phyloP scores from a whole-genome alignment of 805 yeast genomes.

The Lipomyces kockii region DNA sequence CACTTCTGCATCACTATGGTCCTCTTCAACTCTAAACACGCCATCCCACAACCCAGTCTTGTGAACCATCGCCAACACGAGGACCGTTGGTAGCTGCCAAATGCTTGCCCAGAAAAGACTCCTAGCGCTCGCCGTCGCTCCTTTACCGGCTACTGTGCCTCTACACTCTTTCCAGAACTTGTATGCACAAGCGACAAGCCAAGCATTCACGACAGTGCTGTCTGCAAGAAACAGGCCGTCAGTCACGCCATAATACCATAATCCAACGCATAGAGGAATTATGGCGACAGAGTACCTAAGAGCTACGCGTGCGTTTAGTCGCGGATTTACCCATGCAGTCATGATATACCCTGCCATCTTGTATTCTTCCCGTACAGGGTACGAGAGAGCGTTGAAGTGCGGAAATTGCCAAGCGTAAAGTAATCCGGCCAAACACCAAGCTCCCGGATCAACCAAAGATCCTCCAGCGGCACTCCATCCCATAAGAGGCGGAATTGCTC shows the following conservation, averaged over 20 bases:
- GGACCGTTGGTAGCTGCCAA: constrained; percentile 87
- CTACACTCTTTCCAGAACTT: constrained; percentile 80
- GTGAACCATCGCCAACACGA: constrained; percentile 90
- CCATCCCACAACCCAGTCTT: constrained; percentile 95
- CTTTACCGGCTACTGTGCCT: constrained; percentile 15
- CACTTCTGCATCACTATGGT: neutral
- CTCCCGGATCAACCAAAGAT: constrained; percentile 63
- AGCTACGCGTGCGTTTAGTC: constrained; percentile 89
- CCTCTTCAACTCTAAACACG: constrained; percentile 45
- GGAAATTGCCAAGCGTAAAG: constrained; percentile 99
- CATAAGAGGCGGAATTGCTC: constrained; percentile 98
- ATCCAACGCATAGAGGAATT: constrained; percentile 90
- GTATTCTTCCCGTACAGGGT: constrained; percentile 85
- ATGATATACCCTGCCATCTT: constrained; percentile 94
- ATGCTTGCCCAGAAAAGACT: constrained; percentile 93
- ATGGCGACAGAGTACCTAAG: constrained; percentile 85
- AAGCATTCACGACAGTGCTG: constrained; percentile 78
- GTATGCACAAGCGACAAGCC: constrained; percentile 81
- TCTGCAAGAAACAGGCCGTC: constrained; percentile 83
- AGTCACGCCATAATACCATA: constrained; percentile 77
- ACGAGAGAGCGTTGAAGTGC: constrained; percentile 91
- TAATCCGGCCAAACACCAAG: constrained; percentile 90
- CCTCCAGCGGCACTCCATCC: constrained; percentile 97
- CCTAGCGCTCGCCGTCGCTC: constrained; percentile 65
- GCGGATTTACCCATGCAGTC: constrained; percentile 93